Base-by-base conservation (phyloP, 2,329 filamentous ascomycete genomes). In the Phaeophleospora eucalypticola region DNA sequence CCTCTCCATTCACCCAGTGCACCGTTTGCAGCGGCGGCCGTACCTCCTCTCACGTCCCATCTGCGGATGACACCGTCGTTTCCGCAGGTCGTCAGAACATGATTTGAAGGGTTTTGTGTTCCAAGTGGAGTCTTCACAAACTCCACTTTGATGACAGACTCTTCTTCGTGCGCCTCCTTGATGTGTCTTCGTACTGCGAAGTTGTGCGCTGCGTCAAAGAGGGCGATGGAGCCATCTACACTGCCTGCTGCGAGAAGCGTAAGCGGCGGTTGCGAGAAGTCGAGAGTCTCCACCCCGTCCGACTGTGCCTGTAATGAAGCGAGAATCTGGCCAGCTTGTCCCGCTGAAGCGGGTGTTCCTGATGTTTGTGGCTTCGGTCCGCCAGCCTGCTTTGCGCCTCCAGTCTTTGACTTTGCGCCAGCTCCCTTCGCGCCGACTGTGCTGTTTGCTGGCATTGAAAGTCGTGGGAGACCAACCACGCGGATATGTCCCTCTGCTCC, bases 31-130 rank as follows among this genome's bases (percentile, higher is more conserved):
- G 81, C 81, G 1, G 79, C 80, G 1, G 79, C 77, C 1, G 82
- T 86, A 6, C 84, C 83, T 45, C 83, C 84, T 36, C 83, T 69
- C 4, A 80, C 75, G 69, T 98, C 91, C 93, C 93, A 98, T 50
- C 90, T 76, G 61, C 88, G 78, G 16, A 98, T 81, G 0, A 90
- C 89, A 15, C 93, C 91, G 62, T 98, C 93, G 77, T 96, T 88
- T 7, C 93, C 93, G 57, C 84, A 90, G 54, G 82, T 88, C 2
- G 91, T 97, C 43, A 97, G 73, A 52, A 94, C 64, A 83, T 81
- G 91, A 17, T 48, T 64, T 56, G 70, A 38, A 36, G 59, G 49
- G 42, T 60, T 64, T 20, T 53, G 46, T 14, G 54, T 59, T 3
- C 62, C 57, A 65, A 64, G 52, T 12, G 55, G 50, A 12, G 58